These are phyloP conservation scores for Styphnolobium japonicum DNA, from an alignment of 306 rosid genomes.

Conservation along the genomic window DNA sequence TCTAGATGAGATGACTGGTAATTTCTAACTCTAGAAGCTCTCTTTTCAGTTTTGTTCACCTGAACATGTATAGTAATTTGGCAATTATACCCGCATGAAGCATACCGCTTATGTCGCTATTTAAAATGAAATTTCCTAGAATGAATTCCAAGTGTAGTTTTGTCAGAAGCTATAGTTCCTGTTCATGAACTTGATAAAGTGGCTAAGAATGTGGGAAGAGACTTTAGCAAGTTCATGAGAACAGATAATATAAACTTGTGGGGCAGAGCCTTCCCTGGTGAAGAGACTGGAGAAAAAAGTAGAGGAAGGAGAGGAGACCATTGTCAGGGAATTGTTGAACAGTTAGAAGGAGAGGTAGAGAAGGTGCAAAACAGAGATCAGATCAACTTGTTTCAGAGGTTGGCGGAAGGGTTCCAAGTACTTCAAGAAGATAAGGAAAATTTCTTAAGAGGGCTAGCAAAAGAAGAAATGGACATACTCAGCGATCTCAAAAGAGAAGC, in stretches of 20 bases:
- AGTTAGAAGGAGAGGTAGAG: constrained; percentile 75
- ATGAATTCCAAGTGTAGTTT: constrained; percentile 36
- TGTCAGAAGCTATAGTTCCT: constrained; percentile 78
- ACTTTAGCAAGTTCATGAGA: constrained; percentile 64
- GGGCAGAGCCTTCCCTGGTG: constrained; percentile 90
- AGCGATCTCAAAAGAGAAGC: constrained; percentile 78
- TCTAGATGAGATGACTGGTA: constrained; percentile 98
- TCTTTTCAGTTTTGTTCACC: neutral
- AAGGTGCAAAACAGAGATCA: constrained; percentile 68
- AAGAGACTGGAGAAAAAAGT: constrained; percentile 85
- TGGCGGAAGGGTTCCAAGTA: constrained; percentile 68
- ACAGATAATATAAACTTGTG: constrained; percentile 86
- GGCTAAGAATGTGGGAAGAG: constrained; percentile 76
- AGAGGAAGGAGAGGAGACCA: constrained; percentile 78
- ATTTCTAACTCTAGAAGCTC: constrained; percentile 9
- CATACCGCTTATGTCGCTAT: neutral
- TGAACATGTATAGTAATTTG: neutral
- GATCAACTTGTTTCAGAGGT: constrained; percentile 53
- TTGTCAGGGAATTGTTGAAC: constrained; percentile 74
- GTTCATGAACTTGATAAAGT: constrained; percentile 72
- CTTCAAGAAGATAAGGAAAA: constrained; percentile 74
- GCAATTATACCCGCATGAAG: neutral
- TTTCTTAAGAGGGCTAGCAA: constrained; percentile 52
- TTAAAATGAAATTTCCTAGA: neutral
- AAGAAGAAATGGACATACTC: constrained; percentile 78